Evolutionary conservation across 2,329 filamentous ascomycete genomes (phyloP).

Genomic region (Stagonosporopsis chrysanthemi): DNA sequence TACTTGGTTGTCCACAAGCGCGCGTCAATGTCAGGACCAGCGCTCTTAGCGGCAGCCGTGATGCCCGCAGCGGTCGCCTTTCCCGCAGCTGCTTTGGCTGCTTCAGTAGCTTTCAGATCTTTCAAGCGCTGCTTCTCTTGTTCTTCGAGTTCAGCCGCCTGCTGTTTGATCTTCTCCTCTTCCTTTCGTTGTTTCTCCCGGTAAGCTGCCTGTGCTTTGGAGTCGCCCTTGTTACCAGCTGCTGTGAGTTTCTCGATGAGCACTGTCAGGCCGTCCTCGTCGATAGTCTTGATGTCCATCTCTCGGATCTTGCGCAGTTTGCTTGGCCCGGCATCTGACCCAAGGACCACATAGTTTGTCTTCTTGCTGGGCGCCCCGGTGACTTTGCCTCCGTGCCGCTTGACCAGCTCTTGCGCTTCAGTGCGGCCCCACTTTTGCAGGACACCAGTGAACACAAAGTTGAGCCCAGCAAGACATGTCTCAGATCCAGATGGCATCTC

Average conservation of each 20-base stretch:
- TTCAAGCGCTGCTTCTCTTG: constrained; percentile 80
- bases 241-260: constrained; percentile 83
- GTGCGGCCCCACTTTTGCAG: constrained; percentile 82
- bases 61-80: constrained; percentile 45
- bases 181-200: constrained; percentile 86
- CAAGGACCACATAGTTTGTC: constrained; percentile 92
- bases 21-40: constrained; percentile 39
- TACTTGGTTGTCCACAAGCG: constrained; percentile 92
- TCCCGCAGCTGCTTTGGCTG: constrained; percentile 37
- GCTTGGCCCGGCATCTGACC: constrained; percentile 88
- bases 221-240: constrained; percentile 75
- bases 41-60: constrained; percentile 32
- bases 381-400: constrained; percentile 92
- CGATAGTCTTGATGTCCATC: constrained; percentile 85
- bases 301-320: constrained; percentile 88
- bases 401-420: constrained; percentile 84
- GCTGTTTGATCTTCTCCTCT: constrained; percentile 79
- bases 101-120: constrained; percentile 53
- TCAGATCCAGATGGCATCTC: constrained; percentile 84
- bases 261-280: constrained; percentile 89
- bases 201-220: constrained; percentile 85
- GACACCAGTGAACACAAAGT: constrained; percentile 94
- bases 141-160: constrained; percentile 84
- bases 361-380: constrained; percentile 86
- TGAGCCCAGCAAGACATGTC: constrained; percentile 87